Evolutionary conservation across 345 rosid species (phyloP).

Genomic region (Rhizophora mangle): DNA sequence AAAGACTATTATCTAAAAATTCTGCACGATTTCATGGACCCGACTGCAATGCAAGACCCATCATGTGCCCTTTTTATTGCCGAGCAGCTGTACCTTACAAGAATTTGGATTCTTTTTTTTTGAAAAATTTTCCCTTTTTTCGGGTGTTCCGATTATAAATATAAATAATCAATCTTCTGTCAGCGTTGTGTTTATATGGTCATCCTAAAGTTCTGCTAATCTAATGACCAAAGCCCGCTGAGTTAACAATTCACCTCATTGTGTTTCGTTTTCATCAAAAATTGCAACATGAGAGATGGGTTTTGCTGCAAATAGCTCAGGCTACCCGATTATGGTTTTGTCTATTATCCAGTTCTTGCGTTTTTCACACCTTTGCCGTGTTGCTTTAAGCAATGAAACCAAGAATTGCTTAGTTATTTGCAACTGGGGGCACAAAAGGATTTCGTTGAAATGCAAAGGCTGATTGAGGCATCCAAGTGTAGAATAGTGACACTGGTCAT

Average conservation of each 20-base stretch:
- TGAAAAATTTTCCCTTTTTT: too few relatives aligned
- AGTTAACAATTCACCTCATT: too few relatives aligned
- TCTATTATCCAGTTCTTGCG: background rate
- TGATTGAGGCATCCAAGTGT: background rate
- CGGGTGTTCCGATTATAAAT: too few relatives aligned
- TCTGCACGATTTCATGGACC: background rate
- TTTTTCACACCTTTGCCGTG: background rate
- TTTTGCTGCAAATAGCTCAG: too few relatives aligned
- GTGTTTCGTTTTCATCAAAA: background rate
- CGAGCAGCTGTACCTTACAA: too few relatives aligned
- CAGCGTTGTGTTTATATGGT: too few relatives aligned
- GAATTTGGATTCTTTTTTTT: too few relatives aligned
- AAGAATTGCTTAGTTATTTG: conserved; percentile 2
- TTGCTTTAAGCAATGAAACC: conserved; percentile 12
- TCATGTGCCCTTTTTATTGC: background rate
- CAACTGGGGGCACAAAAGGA: background rate
- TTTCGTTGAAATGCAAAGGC: too few relatives aligned
- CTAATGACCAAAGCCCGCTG: background rate
- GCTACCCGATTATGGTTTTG: background rate
- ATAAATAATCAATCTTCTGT: too few relatives aligned
- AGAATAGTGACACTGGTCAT: background rate
- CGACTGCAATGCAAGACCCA: background rate
- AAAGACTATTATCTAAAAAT: background rate
- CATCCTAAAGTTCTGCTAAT: background rate
- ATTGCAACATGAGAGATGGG: background rate